These are phyloP conservation scores for Sonneratia alba DNA, from an alignment of 345 rosid genomes.

Conservation along the genomic window DNA sequence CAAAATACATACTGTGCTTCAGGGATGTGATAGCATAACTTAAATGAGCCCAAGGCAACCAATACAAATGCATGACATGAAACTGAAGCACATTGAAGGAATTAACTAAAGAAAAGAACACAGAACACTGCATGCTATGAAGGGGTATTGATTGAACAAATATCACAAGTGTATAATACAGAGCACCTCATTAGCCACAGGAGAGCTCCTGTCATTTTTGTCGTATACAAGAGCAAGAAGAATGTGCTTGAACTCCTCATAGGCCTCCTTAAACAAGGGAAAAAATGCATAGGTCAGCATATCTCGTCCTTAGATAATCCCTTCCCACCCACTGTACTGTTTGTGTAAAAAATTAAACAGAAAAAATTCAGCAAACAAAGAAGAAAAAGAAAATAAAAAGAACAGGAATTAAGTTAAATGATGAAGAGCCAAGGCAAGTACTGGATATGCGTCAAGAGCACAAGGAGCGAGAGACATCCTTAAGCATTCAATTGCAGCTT, in stretches of 20 bases:
- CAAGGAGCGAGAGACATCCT: constrained; percentile 85
- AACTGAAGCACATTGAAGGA: not conserved
- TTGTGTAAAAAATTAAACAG: not conserved
- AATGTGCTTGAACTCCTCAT: constrained; percentile 94
- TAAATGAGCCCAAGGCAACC: not conserved
- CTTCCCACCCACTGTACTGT: constrained; percentile 4
- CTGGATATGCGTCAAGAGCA: constrained; percentile 97
- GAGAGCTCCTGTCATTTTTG: constrained; percentile 68
- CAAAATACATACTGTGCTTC: not conserved
- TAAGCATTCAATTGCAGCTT: constrained; percentile 61
- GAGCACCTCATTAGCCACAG: constrained; percentile 75
- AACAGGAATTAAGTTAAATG: not conserved
- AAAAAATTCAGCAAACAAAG: too few relatives aligned
- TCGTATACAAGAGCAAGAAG: constrained; percentile 85
- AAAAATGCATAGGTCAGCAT: constrained; percentile 9
- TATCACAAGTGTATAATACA: not conserved
- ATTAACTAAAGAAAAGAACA: not conserved
- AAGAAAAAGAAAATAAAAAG: too few relatives aligned
- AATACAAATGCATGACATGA: not conserved
- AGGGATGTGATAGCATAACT: not conserved
- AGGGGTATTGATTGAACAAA: not conserved
- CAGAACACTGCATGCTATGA: not conserved
- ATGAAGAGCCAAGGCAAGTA: constrained; percentile 14
- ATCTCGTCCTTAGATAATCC: not conserved
- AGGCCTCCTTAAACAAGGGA: constrained; percentile 75